These are phyloP conservation scores for Dactylellina leptospora DNA, from an alignment of 2,329 filamentous ascomycete genomes.

Conservation along the genomic window DNA sequence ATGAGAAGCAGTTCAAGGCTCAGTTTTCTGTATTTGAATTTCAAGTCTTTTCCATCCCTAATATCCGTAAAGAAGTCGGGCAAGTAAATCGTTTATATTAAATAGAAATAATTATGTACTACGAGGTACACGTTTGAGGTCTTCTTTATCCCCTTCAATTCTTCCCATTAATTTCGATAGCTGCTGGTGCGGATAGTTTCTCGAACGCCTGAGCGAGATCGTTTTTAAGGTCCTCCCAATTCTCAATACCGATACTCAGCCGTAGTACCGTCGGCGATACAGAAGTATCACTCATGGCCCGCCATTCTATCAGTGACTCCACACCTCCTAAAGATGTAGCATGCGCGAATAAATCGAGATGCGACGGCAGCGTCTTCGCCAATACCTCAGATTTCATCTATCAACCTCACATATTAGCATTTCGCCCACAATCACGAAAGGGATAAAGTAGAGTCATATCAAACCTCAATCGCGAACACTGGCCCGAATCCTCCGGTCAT, in stretches of 20 bases:
- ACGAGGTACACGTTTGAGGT: too few species aligned
- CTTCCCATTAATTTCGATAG: slow-evolving; percentile 32
- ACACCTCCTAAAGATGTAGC: slow-evolving; percentile 93
- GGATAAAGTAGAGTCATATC: slow-evolving; percentile 54
- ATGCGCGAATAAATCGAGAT: slow-evolving; percentile 85
- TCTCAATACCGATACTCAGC: slow-evolving; percentile 86
- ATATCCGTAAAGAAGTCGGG: too few species aligned
- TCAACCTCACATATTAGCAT: not conserved
- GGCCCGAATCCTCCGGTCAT: slow-evolving; percentile 92
- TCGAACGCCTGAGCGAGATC: slow-evolving; percentile 76
- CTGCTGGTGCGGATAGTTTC: slow-evolving; percentile 63
- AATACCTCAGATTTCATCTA: slow-evolving; percentile 61
- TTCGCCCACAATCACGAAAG: not conserved
- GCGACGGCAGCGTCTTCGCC: slow-evolving; percentile 77
- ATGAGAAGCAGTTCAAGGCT: slow-evolving; percentile 1
- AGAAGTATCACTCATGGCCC: slow-evolving; percentile 80
- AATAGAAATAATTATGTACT: too few species aligned
- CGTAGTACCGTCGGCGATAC: slow-evolving; percentile 78
- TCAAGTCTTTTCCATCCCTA: too few species aligned
- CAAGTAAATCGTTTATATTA: too few species aligned
- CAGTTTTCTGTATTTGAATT: not conserved
- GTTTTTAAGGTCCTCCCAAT: slow-evolving; percentile 79
- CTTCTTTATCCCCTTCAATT: too few species aligned
- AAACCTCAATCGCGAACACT: slow-evolving; percentile 80
- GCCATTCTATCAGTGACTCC: slow-evolving; percentile 96